These are phyloP conservation scores for Urtica urens DNA, from an alignment of 306 rosid species.

Conservation along the genomic window DNA sequence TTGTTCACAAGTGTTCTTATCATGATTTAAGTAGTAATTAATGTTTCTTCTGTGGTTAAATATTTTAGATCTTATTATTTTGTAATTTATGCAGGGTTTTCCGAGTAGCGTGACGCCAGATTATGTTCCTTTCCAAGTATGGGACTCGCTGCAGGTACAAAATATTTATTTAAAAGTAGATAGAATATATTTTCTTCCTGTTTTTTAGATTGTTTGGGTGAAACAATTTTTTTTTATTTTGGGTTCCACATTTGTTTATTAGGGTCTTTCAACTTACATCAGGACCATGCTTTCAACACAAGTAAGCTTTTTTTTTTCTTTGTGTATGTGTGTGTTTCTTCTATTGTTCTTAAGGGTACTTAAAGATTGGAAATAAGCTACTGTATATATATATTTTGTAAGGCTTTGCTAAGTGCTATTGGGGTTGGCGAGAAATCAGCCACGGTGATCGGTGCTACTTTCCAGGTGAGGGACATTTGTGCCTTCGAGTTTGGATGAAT, in stretches of 20 bases:
- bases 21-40: not conserved
- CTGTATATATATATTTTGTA: slow-evolving; percentile 11
- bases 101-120: slow-evolving; percentile 91
- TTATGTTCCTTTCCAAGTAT: slow-evolving; percentile 85
- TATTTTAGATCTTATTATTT: too few species aligned
- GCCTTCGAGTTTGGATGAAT: slow-evolving; percentile 15
- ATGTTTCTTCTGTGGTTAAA: too few species aligned
- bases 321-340: not conserved
- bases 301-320: slow-evolving; percentile 27
- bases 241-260: slow-evolving; percentile 3
- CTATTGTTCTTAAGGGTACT: not conserved
- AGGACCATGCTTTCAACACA: slow-evolving; percentile 98
- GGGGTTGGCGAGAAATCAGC: slow-evolving; percentile 99
- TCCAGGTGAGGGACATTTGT: slow-evolving; percentile 52
- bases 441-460: slow-evolving; percentile 90
- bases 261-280: slow-evolving; percentile 92
- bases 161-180: slow-evolving; percentile 9
- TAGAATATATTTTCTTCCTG: not conserved
- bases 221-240: not conserved
- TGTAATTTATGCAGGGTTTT: slow-evolving; percentile 65
- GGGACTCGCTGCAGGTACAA: slow-evolving; percentile 98
- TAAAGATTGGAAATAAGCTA: not conserved
- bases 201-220: not conserved
- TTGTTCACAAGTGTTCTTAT: slow-evolving; percentile 3
- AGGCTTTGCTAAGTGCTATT: slow-evolving; percentile 92